Evolutionary conservation across 345 rosid species (phyloP).

Genomic region (Passiflora organensis): DNA sequence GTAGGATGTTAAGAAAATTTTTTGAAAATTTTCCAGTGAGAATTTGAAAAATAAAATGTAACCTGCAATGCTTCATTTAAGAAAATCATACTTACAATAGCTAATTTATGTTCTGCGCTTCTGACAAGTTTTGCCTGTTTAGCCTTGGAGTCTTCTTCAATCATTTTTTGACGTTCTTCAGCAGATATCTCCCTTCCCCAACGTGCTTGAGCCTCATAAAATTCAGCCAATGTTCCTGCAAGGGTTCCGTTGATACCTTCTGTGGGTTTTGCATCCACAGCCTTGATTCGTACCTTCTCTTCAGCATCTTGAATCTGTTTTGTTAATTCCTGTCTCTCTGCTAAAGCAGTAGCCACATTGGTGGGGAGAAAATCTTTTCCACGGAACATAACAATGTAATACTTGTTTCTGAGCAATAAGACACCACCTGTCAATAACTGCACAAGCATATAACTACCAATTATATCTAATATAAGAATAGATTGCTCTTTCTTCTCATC

Average conservation of each 20-base stretch:
- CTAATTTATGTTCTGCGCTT: conserved; percentile 71
- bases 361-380: conserved; percentile 97
- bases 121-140: conserved; percentile 60
- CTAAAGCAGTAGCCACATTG: conserved; percentile 74
- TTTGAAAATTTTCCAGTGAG: no score
- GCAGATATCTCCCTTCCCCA: conserved; percentile 83
- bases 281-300: conserved; percentile 58
- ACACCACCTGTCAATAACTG: conserved; percentile 89
- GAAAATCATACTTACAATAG: conserved; percentile 51
- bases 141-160: conserved; percentile 76
- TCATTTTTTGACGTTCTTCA: conserved; percentile 80
- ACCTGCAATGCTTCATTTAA: neutral
- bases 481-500: no score
- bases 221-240: conserved; percentile 94
- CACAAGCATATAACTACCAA: conserved; percentile 12
- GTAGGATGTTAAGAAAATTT: no score
- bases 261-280: conserved; percentile 42
- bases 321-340: conserved; percentile 74
- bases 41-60: no score
- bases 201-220: conserved; percentile 91
- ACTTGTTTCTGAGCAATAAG: conserved; percentile 89
- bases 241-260: conserved; percentile 48
- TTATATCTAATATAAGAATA: no score
- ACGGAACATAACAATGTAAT: conserved; percentile 84
- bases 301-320: conserved; percentile 78